These are phyloP conservation scores for Fusarium sp. DNA, from an alignment of 2,329 filamentous ascomycete genomes.

Conservation along the genomic window DNA sequence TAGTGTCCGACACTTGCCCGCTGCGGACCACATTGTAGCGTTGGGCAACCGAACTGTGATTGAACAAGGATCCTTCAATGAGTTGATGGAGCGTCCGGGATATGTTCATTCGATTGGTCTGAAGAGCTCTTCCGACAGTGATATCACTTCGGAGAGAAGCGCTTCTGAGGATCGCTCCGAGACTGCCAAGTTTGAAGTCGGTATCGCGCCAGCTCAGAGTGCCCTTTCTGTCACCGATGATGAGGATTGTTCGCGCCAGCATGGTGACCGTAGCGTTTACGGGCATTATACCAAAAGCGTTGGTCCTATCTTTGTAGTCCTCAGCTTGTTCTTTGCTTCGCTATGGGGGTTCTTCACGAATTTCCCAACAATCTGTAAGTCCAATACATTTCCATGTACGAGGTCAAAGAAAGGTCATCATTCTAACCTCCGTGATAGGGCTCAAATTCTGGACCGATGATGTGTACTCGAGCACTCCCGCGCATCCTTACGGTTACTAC, in stretches of 20 bases:
- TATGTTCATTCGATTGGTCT: slow-evolving; percentile 55
- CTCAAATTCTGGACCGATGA: slow-evolving; percentile 56
- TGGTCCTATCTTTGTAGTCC: slow-evolving; percentile 32
- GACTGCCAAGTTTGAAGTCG: neutral
- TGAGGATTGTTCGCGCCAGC: slow-evolving; percentile 43
- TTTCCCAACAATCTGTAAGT: slow-evolving; percentile 15
- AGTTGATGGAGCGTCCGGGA: slow-evolving; percentile 48
- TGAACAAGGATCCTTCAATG: slow-evolving; percentile 54
- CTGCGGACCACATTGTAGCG: slow-evolving; percentile 61
- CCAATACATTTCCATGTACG: too few species aligned
- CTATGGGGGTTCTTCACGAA: slow-evolving; percentile 50
- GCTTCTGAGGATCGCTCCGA: neutral
- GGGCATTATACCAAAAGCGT: slow-evolving; percentile 50
- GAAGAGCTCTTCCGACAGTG: slow-evolving; percentile 17
- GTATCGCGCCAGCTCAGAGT: neutral
- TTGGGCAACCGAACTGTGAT: slow-evolving; percentile 56
- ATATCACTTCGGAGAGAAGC: neutral
- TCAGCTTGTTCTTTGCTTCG: slow-evolving; percentile 46
- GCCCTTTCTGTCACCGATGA: neutral
- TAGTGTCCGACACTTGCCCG: slow-evolving; percentile 48
- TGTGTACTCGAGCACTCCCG: slow-evolving; percentile 18
- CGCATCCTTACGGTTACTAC: slow-evolving; percentile 43
- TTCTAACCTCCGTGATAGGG: slow-evolving; percentile 36
- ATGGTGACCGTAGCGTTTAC: slow-evolving; percentile 51
- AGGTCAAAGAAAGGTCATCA: too few species aligned